Evolutionary conservation across 2,329 filamentous ascomycete genomes (phyloP), one percentile per base, ranked within the genome.

Genomic region (Aspergillus flavus): DNA sequence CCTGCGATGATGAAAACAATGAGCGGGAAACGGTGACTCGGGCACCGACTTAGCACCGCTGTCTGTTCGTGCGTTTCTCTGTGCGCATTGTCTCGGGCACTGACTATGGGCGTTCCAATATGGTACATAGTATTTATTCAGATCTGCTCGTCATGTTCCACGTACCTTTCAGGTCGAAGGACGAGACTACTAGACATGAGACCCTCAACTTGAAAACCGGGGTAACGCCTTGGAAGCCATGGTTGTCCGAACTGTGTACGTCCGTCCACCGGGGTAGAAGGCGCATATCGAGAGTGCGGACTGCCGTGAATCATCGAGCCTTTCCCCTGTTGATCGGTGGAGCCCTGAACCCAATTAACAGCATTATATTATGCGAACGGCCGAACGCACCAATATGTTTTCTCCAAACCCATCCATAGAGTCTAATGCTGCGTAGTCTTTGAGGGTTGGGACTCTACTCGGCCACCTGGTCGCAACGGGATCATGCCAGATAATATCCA

Each of bases 321-420:
- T 23, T 64, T 65, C 68, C 64, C 64, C 65, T 69, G 66, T 67
- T 67, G 66, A 68, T 68, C 66, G 63, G 66, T 67, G 68, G 68
- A 68, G 63, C 58, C 60, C n/a, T 58, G 48, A 61, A 61, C 58
- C 43, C 36, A 61, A 41, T 48, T 50, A 21, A 34, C 55, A 28
- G 45, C 28, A 39, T 36, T 54, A 21, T 54, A 4, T n/a, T 34
- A 32, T 28, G 52, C 52, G 52, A 36, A 36, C 30, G n/a, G 6
- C n/a, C 6, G 32, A 55, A 30, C 9, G 19, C 48, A 52, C 21
- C 52, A 55, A 26, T 34, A 19, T 21, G 16, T 43, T 39, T 28
- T 9, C 48, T 39, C 32, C 30, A 34, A 59, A 39, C 1, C 11
- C 12, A 26, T 11, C 28, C n/a, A 52, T 32, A 32, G 28, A 52